Conservation (phyloP, 202 grass and related monocot species). For the Bolboschoenoplectus hybrid region DNA sequence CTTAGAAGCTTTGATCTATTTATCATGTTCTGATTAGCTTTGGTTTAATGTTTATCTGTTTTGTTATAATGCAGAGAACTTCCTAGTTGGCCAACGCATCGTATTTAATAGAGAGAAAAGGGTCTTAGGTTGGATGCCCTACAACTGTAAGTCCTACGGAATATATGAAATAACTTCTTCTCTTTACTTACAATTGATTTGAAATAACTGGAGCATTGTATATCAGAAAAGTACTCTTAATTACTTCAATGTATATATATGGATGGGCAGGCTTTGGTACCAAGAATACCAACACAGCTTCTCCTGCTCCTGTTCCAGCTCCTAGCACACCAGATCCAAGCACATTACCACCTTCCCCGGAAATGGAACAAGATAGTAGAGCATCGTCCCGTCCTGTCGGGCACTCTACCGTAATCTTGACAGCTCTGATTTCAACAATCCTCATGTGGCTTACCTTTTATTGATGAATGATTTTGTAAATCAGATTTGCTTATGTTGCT, state of each 20-base stretch:
- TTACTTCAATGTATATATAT: background rate
- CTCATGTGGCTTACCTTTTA: background rate
- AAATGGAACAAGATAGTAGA: background rate
- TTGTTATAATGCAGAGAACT: conserved; percentile 52
- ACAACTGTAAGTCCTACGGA: conserved; percentile 44
- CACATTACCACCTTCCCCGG: background rate
- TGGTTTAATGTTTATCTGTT: background rate
- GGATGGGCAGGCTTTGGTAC: background rate
- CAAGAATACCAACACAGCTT: background rate
- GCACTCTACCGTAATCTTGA: background rate
- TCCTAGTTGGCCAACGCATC: conserved; percentile 57
- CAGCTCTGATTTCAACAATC: background rate
- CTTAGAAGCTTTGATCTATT: conserved; percentile 21
- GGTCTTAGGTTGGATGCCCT: conserved; percentile 53
- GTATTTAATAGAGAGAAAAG: conserved; percentile 59
- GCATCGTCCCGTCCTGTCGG: background rate
- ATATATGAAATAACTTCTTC: background rate
- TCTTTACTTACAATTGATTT: background rate
- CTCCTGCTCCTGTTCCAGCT: background rate
- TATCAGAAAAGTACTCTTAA: background rate
- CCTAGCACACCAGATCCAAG: background rate
- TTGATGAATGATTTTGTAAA: background rate
- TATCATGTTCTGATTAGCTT: background rate
- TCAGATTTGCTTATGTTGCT: background rate
- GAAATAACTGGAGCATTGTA: background rate